Evolutionary conservation across 768 basidiomycete genomes (phyloP), one percentile per base, ranked within the genome.

Genomic region (Hygrocybe coccinea): DNA sequence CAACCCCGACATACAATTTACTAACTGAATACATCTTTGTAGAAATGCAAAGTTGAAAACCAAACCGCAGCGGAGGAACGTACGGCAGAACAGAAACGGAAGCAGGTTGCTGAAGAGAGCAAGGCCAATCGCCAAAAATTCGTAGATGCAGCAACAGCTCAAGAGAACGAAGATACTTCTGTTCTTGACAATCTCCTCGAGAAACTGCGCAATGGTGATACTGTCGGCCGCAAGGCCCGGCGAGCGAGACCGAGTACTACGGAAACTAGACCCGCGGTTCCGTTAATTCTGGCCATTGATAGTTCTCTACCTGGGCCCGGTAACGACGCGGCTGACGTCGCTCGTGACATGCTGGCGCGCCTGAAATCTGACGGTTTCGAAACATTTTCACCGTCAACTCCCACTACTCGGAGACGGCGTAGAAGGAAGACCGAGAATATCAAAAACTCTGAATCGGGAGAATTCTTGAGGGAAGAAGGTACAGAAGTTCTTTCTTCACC

Each of bases 11-110:
- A n/a, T 33, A 54, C 17, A 44, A 43, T 34, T 22, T 9, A 44
- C 59, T 51, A 9, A 35, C 15, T 15, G 17, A 43, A 21, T 9
- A 5, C 29, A 21, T 24, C 19, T 22, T 65, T 38, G 44, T 61
- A 95, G 93, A 95, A 93, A 89, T 95, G 91, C 69, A 88, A 88
- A 68, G 55, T 67, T 14, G 89, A 94, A 38, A 97, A 97, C 66
- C 80, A 83, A 63, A 80, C 81, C 0, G 76, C 80, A 12, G 84
- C 83, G 0, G 89, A 93, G 59, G 89, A 93, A 64, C 83, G 79
- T 55, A 64, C 75, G 33, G 84, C 85, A 0, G 60, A 76, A 49
- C 85, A 91, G 70, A 85, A 80, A 65, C 84, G 93, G 50, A 84
- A 79, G 58, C 82, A 81, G 59, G 79, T 80, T 7, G 76, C 80